Percentiles rank a stretch among this genome's conserved stretches.
phyloP scores from a whole-genome alignment of 1,284 basidiomycete species.

The Austropuccinia psidii region DNA sequence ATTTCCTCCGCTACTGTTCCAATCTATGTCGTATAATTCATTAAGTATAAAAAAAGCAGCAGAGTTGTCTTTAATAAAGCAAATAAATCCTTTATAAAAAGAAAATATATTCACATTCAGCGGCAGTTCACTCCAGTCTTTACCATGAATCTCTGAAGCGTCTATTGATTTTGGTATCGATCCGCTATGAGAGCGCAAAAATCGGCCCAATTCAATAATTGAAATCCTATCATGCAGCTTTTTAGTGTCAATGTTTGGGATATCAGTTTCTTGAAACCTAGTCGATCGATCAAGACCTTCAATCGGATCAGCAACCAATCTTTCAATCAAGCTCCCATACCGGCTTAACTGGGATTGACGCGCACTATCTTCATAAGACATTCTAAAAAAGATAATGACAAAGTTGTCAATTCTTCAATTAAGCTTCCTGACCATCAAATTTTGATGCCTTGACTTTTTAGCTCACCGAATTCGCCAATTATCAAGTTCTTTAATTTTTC shows the following conservation, averaged over 20 bases:
- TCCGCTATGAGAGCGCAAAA: neutral
- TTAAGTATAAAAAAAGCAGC: neutral
- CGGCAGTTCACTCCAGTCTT: neutral
- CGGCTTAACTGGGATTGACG: conserved; percentile 25
- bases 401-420: neutral
- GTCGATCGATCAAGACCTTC: neutral
- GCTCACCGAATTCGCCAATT: conserved; percentile 16
- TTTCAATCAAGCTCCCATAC: neutral
- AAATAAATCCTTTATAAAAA: neutral
- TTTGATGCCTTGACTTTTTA: neutral
- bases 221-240: neutral
- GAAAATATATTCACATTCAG: neutral
- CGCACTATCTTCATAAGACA: conserved; percentile 31
- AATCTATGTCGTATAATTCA: neutral
- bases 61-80: neutral
- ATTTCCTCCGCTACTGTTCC: conserved; percentile 1
- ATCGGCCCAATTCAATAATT: conserved; percentile 11
- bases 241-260: neutral
- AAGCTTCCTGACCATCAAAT: neutral
- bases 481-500: conserved; percentile 9
- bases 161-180: conserved; percentile 7
- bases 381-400: neutral
- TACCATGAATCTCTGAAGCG: neutral
- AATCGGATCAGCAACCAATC: neutral
- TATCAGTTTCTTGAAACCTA: neutral